Base-by-base conservation (phyloP, 2,329 filamentous ascomycete species). In the Alternaria arbusti region DNA sequence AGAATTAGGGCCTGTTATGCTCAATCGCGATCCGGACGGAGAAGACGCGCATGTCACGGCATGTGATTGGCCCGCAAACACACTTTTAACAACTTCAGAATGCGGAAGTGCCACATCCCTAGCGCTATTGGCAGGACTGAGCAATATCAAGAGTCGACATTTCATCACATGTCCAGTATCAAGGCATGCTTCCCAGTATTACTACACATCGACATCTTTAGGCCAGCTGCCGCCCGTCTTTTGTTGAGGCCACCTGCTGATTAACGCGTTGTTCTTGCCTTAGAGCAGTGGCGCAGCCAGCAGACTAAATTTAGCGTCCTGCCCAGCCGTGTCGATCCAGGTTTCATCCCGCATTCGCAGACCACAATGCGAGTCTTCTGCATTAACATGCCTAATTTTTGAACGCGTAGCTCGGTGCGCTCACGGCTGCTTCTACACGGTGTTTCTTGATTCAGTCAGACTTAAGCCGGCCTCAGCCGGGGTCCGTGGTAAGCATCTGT, bases 261-360 rank as follows among this genome's bases (percentile, higher is more conserved):
- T 54, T 54, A 52, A 58, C 46, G 13, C 36, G 12, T 49, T 57
- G 50, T 36, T 50, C 49, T 49, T 28, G 44, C 26, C 36, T 56
- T 55, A 44, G 57, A 30, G 47, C 54, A 46, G 64, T 66, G 64
- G 64, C 61, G 64, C 64, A 66, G 64, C 57, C 44, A 22, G 46
- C 17, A 55, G 12, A 58, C 61, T 64, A 66, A 60, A 54, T 64
- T 59, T 61, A 60, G 61, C 51, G 46, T 36, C 36, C 20, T 25
- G 43, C 44, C 59, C 51, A 57, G 17, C 30, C 12, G 11, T 51
- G 59, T n/a, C 47, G 47, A 62, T 62, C 47, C 55, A 59, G 54
- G 54, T 66, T 64, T 54, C 64, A 66, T 56, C 44, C 45, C 54
- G 28, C 54, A 11, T 47, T 40, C 45, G 17, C n/a, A 25, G 12